These are phyloP conservation scores for Ophiosphaerella herpotricha DNA, from an alignment of 2,329 filamentous ascomycete genomes.

Conservation along the genomic window DNA sequence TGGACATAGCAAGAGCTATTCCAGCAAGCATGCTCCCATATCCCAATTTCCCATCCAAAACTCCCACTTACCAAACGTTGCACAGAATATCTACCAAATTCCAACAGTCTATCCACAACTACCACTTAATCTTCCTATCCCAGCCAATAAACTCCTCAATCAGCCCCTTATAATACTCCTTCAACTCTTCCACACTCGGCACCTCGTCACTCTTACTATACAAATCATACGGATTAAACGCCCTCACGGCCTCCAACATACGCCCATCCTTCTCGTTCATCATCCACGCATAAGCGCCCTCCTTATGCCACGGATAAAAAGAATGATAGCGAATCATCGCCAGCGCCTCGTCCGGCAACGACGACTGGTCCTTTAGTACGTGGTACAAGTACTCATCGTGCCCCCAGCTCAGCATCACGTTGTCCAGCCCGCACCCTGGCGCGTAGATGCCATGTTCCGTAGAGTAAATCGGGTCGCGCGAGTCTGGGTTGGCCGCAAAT, in stretches of 20 bases:
- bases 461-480: constrained; percentile 69
- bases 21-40: too few species aligned
- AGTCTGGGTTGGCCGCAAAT: constrained; percentile 78
- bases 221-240: constrained; percentile 89
- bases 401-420: constrained; percentile 88
- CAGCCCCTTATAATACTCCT: constrained; percentile 76
- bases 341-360: constrained; percentile 77
- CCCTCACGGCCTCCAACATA: constrained; percentile 80
- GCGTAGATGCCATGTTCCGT: constrained; percentile 80
- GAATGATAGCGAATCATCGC: constrained; percentile 94
- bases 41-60: too few species aligned
- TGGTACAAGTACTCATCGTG: constrained; percentile 89
- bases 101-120: constrained; percentile 15
- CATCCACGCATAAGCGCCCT: constrained; percentile 77
- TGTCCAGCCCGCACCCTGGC: constrained; percentile 79
- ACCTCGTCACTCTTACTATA: constrained; percentile 90
- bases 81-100: too few species aligned
- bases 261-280: constrained; percentile 82
- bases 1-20: too few species aligned
- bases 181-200: constrained; percentile 75
- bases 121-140: constrained; percentile 72
- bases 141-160: constrained; percentile 75
- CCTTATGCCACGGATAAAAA: constrained; percentile 90
- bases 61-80: too few species aligned
- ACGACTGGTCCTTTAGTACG: constrained; percentile 81